Percentiles rank a stretch among this genome's conserved stretches.
Evolutionary conservation across 2,329 filamentous ascomycete genomes (phyloP).

Genomic region (Aspergillus alliaceus): DNA sequence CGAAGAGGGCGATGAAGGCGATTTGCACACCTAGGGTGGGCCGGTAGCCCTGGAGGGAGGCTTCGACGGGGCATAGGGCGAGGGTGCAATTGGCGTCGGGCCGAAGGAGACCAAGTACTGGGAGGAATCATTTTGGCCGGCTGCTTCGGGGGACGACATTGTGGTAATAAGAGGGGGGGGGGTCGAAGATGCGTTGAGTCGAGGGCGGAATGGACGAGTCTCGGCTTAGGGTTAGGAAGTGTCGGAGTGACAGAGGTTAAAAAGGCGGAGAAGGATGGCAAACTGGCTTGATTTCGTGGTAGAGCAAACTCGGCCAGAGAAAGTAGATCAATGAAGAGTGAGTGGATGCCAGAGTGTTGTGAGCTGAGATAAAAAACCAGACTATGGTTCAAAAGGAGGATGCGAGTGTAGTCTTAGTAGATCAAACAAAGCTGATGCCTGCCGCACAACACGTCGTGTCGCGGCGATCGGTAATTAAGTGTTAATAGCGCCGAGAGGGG

Average conservation of each 20-base stretch:
- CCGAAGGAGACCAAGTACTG: slow-evolving; percentile 9
- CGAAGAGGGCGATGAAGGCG: slow-evolving; percentile 46
- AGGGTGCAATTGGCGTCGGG: slow-evolving; percentile 35
- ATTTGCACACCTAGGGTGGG: slow-evolving; percentile 44
- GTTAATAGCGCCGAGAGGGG: not conserved
- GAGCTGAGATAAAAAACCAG: slow-evolving; percentile 3
- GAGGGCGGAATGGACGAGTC: not conserved
- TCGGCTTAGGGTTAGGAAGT: slow-evolving; percentile 3
- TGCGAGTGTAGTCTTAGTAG: slow-evolving; percentile 2
- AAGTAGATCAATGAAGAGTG: slow-evolving; percentile 3
- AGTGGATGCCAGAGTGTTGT: slow-evolving; percentile 3
- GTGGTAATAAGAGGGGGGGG: not conserved
- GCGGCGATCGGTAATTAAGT: not conserved
- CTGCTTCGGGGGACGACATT: slow-evolving; percentile 1
- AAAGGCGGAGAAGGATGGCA: slow-evolving; percentile 1
- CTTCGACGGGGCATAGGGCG: slow-evolving; percentile 38
- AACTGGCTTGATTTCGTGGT: slow-evolving; percentile 3
- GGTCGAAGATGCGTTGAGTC: not conserved
- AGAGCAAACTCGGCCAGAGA: slow-evolving; percentile 1
- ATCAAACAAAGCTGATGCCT: slow-evolving; percentile 1
- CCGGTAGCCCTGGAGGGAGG: slow-evolving; percentile 46
- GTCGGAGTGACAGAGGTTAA: slow-evolving; percentile 1
- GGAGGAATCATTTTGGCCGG: slow-evolving; percentile 2
- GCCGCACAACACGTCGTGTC: not conserved
- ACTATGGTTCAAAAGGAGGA: slow-evolving; percentile 1